Conservation (phyloP, 106 monocot species). For the Posidonia australis region DNA sequence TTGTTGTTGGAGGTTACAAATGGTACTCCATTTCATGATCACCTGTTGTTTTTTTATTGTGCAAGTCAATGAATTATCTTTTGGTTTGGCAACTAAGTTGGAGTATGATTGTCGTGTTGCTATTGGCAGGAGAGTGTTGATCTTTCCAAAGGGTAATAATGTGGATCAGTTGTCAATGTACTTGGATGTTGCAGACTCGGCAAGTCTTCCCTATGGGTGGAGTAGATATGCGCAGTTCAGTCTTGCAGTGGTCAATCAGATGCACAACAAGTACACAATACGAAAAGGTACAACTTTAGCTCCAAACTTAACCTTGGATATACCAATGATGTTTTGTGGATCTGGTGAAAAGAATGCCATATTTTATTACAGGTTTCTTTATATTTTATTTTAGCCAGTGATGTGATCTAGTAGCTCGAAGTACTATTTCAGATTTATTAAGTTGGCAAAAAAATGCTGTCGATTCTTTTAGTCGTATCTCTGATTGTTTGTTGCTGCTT, state of each 20-base stretch:
- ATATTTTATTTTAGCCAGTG: not conserved
- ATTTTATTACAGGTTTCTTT: not conserved
- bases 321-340: not conserved
- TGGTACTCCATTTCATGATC: conserved; percentile 32
- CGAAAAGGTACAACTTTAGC: conserved; percentile 11
- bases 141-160: conserved; percentile 93
- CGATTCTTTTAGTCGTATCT: too few relatives aligned
- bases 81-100: not conserved
- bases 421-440: too few relatives aligned
- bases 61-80: not conserved
- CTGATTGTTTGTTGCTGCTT: too few relatives aligned
- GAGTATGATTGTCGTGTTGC: not conserved
- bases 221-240: conserved; percentile 82
- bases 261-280: conserved; percentile 42
- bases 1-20: conserved; percentile 74
- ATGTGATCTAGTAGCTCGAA: not conserved
- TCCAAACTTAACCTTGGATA: not conserved
- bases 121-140: conserved; percentile 57
- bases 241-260: conserved; percentile 66
- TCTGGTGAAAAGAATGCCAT: not conserved
- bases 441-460: too few relatives aligned
- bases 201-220: conserved; percentile 74
- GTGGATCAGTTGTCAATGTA: conserved; percentile 89
- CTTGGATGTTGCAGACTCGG: conserved; percentile 83
- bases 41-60: not conserved